Percentiles rank a stretch among this genome's conserved stretches.
Conservation (phyloP, 2,329 filamentous ascomycete genomes). For the Xylaria hypoxylon region DNA sequence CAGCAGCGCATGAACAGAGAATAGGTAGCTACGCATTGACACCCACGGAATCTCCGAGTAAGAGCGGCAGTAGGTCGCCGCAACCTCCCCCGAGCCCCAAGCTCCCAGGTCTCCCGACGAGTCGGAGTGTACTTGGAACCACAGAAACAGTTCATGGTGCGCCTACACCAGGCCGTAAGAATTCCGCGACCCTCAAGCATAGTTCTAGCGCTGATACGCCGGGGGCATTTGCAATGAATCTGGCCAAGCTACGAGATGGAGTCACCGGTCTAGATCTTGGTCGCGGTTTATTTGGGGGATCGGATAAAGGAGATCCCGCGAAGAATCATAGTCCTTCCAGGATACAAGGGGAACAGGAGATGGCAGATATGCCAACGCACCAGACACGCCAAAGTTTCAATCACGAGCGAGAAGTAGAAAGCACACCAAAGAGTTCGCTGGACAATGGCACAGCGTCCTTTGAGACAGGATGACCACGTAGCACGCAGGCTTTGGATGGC, state of each 20-base stretch:
- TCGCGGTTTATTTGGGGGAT: constrained; percentile 56
- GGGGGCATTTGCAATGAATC: constrained; percentile 57
- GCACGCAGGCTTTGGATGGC: neutral
- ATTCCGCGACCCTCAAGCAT: constrained; percentile 55
- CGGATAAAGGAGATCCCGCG: constrained; percentile 25
- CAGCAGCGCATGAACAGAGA: constrained; percentile 61
- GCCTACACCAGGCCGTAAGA: constrained; percentile 56
- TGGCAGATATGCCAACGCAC: constrained; percentile 43
- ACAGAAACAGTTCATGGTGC: constrained; percentile 69
- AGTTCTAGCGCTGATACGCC: constrained; percentile 60
- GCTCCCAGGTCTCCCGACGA: constrained; percentile 54
- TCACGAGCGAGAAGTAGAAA: constrained; percentile 35
- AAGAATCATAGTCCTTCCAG: constrained; percentile 8
- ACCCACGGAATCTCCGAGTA: constrained; percentile 41
- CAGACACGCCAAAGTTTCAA: constrained; percentile 15
- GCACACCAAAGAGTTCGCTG: neutral
- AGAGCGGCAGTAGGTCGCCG: constrained; percentile 46
- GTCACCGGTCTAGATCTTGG: constrained; percentile 62
- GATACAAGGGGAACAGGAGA: constrained; percentile 42
- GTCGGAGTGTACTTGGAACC: constrained; percentile 67
- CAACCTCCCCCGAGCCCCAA: constrained; percentile 52
- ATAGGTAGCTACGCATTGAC: constrained; percentile 48
- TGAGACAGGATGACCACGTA: constrained; percentile 6
- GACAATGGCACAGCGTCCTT: neutral
- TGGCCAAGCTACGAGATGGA: constrained; percentile 58